Conservation (phyloP, 768 basidiomycete genomes). For the Russula emetica region DNA sequence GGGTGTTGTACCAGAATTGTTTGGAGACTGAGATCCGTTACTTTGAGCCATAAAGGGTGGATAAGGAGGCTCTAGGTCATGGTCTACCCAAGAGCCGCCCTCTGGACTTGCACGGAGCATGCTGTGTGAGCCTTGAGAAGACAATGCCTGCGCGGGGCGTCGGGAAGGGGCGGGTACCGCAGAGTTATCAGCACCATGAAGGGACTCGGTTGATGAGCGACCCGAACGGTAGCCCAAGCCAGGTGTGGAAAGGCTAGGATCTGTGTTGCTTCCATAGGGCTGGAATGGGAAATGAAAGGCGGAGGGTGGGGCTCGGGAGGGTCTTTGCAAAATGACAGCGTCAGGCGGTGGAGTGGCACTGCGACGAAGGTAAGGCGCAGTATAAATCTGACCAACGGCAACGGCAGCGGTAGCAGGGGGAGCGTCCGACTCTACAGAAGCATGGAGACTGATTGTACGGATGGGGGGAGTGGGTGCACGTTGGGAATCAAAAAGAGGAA, state of each 20-base stretch:
- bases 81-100: slow-evolving; percentile 16
- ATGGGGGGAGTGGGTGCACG: slow-evolving; percentile 30
- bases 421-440: slow-evolving; percentile 13
- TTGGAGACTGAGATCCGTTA: slow-evolving; percentile 6
- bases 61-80: slow-evolving; percentile 20
- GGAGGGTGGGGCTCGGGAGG: slow-evolving; percentile 38
- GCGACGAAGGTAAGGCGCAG: slow-evolving; percentile 25
- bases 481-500: slow-evolving; percentile 33
- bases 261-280: slow-evolving; percentile 62
- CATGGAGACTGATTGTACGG: slow-evolving; percentile 27
- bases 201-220: slow-evolving; percentile 42
- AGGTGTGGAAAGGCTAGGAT: slow-evolving; percentile 47
- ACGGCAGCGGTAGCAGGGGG: slow-evolving; percentile 5
- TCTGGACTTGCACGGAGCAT: slow-evolving; percentile 32
- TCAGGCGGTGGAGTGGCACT: slow-evolving; percentile 24
- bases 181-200: slow-evolving; percentile 27
- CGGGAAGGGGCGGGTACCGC: slow-evolving; percentile 8
- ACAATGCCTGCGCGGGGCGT: slow-evolving; percentile 31
- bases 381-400: slow-evolving; percentile 1
- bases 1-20: neutral
- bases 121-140: slow-evolving; percentile 30
- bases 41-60: slow-evolving; percentile 25
- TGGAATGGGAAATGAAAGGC: slow-evolving; percentile 51
- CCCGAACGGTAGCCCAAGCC: slow-evolving; percentile 34
- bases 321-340: slow-evolving; percentile 11